Base-by-base conservation (phyloP, 768 basidiomycete genomes). In the Calocybe gangraenosa region DNA sequence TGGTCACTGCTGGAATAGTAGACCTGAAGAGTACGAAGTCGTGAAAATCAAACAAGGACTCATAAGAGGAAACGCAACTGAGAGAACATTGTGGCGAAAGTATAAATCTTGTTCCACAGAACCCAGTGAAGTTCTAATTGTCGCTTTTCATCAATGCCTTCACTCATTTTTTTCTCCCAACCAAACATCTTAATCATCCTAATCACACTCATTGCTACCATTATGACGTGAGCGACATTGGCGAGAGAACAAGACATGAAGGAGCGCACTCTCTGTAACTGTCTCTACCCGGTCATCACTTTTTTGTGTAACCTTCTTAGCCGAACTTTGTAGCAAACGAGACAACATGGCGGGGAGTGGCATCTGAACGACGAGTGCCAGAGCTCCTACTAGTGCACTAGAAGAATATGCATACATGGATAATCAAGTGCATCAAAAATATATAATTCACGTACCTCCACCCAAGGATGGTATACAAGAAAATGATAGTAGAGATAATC, bases 151-250 rank as follows among this genome's bases (percentile, higher is more conserved):
- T 69, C 60, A 32, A 90, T 67, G 32, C 69, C 66, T 7, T 70
- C 56, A 15, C 71, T 65, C 55, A 83, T 73, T 31, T 74, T 70
- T 46, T 73, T 70, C 68, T 81, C 74, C 74, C 85, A 75, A 7
- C 72, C 85, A 53, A 87, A 85, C 42, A 86, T 65, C 62, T 87
- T 86, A 56, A 84, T 66, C 77, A 84, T 83, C 9, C 82, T 71
- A 6, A 82, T 61, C 18, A 78, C 73, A 46, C 70, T 74, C 53
- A 80, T 65, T 2, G 70, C 80, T 80, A 38, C 0, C 2, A 17
- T 25, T 61, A 67, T n/a, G n/a, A 11, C 25, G 11, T 28, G 25
- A 28, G 25, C 11, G 11, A 28, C 6, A 6, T 6, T 28, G 25
- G 11, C 5, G 25, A 6, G 25, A 28, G 11, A 28, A 28, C 25